phyloP scores from a whole-genome alignment of 139 green algal species.

The Picochlorum sp. region DNA sequence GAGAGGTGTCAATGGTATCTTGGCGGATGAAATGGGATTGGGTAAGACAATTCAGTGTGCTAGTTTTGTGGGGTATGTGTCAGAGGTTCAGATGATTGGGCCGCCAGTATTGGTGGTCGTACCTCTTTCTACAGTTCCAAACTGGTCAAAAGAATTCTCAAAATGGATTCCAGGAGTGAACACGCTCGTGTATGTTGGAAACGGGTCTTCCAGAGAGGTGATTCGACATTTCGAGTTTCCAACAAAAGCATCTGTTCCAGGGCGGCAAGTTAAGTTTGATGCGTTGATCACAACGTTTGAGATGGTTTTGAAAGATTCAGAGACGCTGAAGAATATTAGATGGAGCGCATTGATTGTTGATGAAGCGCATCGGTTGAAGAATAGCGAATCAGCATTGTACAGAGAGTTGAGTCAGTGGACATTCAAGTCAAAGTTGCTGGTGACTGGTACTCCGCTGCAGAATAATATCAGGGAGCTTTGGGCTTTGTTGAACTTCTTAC shows the following conservation, averaged over 20 bases:
- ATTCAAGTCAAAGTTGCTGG: constrained; percentile 42
- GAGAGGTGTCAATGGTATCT: constrained; percentile 75
- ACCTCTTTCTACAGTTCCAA: constrained; percentile 69
- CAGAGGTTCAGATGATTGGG: neutral
- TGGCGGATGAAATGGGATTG: constrained; percentile 92
- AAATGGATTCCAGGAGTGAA: constrained; percentile 69
- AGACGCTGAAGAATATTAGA: constrained; percentile 19
- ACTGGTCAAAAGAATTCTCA: constrained; percentile 72
- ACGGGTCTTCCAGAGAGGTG: constrained; percentile 19
- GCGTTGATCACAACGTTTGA: constrained; percentile 49
- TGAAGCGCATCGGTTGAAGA: constrained; percentile 58
- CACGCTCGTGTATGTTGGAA: constrained; percentile 43
- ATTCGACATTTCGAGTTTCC: constrained; percentile 10
- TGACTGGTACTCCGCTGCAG: constrained; percentile 67
- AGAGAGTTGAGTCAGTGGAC: constrained; percentile 35
- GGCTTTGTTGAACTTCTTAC: constrained; percentile 88
- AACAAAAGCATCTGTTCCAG: constrained; percentile 14
- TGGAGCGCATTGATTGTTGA: constrained; percentile 56
- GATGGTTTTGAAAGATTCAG: constrained; percentile 34
- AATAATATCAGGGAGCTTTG: constrained; percentile 82
- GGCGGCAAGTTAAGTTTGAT: constrained; percentile 23
- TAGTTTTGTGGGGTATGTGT: neutral
- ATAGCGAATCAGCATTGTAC: constrained; percentile 68
- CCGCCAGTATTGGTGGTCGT: constrained; percentile 69
- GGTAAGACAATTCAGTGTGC: constrained; percentile 80